Conservation (phyloP, 371 early-diverging fungal genomes). For the Mucor indicus region DNA sequence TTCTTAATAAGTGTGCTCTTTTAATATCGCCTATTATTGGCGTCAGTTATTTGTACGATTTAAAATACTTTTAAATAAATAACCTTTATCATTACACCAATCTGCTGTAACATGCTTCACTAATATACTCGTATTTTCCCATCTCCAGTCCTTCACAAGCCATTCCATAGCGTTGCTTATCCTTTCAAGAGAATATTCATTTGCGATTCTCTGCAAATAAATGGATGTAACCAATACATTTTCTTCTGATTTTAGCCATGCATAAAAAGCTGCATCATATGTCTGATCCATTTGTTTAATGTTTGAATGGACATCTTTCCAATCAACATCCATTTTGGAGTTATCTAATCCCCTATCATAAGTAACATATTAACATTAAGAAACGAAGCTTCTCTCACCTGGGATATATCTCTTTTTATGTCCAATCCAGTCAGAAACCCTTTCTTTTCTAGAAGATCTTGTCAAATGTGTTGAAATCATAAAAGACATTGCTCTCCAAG, state of each 20-base stretch:
- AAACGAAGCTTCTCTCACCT: too few species aligned
- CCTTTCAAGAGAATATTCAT: conserved; percentile 66
- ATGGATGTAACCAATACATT: conserved; percentile 68
- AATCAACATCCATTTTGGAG: too few species aligned
- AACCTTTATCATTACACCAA: conserved; percentile 51
- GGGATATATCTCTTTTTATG: too few species aligned
- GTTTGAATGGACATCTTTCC: conserved; percentile 66
- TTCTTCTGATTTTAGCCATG: conserved; percentile 71
- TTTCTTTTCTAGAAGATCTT: too few species aligned
- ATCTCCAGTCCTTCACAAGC: conserved; percentile 69
- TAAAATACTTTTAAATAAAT: not conserved
- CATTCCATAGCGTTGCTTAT: conserved; percentile 69
- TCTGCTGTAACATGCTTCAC: conserved; percentile 66
- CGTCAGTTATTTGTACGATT: too few species aligned
- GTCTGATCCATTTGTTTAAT: conserved; percentile 68
- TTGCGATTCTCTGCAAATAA: conserved; percentile 70
- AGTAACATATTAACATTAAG: too few species aligned
- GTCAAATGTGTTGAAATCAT: too few species aligned
- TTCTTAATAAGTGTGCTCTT: conserved; percentile 52
- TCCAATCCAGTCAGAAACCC: too few species aligned
- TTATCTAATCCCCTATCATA: too few species aligned
- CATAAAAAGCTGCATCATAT: conserved; percentile 71
- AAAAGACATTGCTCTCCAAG: too few species aligned
- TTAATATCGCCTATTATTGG: conserved; percentile 45
- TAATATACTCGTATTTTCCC: conserved; percentile 60